Base-by-base conservation (phyloP, 192 early-diverging fungal species). In the Gigaspora rosea region DNA sequence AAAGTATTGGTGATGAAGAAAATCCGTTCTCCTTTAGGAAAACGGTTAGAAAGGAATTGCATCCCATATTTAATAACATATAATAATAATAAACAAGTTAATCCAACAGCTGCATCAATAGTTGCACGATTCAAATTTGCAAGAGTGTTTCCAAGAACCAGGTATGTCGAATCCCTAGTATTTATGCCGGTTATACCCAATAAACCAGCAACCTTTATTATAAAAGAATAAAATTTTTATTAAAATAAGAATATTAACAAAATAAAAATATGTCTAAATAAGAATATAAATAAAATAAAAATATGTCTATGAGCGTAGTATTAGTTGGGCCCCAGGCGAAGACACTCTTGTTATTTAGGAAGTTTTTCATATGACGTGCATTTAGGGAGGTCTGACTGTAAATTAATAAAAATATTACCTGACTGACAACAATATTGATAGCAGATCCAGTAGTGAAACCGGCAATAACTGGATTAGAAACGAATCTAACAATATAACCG, bases 361-460 rank as follows among this genome's bases (percentile, higher is more conserved):
- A 1, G 27, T 27, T 27, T 27, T 27, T 27, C 27, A 27, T 27
- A 27, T 27, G 27, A 27, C 27, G 1, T 27, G 27, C 27, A 27
- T 27, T 27, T 27, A 27, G 27, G 27, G 27, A 27, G 27, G n/a
- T n/a, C n/a, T n/a, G n/a, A n/a, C n/a, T n/a, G n/a, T 27, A 27
- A 27, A 27, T 27, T 27, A 27, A 27, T 27, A 27, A 27, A 27
- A 27, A 27, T 27, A 41, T 41, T 68, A 71, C 32, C 76, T 98
- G 96, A 64, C 88, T 86, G 80, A 96, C 89, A 54, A 92, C 87
- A 75, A 96, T 94, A 36, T 87, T 92, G 5, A 94, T 75, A 16
- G 92, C 95, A 22, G 92, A 91, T 10, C 95, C 95, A 2, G 94
- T 89, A 76, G 92, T 95, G 79, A 96, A 98, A 0, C 95, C 95